Percentiles rank a stretch among this genome's conserved stretches.
These are phyloP conservation scores for Cantharellus anzutake DNA, from an alignment of 768 basidiomycete species.

Conservation along the genomic window DNA sequence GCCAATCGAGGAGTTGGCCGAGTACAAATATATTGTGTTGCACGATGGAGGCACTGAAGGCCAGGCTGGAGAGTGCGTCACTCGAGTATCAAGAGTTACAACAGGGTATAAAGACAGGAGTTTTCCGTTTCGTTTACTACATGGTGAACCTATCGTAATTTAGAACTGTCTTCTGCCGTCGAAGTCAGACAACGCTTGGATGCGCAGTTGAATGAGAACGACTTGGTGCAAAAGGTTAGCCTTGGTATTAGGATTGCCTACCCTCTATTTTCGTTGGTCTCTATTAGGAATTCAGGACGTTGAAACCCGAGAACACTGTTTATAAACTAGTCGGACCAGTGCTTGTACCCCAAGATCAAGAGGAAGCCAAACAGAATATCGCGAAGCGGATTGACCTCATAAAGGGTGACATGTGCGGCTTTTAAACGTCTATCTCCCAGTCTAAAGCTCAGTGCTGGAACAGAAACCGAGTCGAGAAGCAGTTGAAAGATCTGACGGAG, in stretches of 20 bases:
- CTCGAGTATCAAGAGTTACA: slow-evolving; percentile 70
- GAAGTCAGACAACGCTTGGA: slow-evolving; percentile 78
- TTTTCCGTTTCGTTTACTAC: neutral
- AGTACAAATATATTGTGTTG: neutral
- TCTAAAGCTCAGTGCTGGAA: slow-evolving; percentile 1
- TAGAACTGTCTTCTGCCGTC: slow-evolving; percentile 50
- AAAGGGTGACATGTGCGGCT: slow-evolving; percentile 53
- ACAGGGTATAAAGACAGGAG: slow-evolving; percentile 13
- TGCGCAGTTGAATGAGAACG: slow-evolving; percentile 79
- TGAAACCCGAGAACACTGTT: slow-evolving; percentile 59
- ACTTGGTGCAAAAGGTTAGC: slow-evolving; percentile 70
- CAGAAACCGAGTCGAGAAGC: slow-evolving; percentile 62
- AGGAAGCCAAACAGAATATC: slow-evolving; percentile 73
- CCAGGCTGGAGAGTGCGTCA: slow-evolving; percentile 40
- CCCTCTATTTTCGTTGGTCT: neutral
- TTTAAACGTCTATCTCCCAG: neutral
- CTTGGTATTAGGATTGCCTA: neutral
- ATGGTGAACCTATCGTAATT: neutral
- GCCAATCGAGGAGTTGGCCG: no score
- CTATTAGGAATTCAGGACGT: slow-evolving; percentile 58
- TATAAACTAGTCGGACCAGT: slow-evolving; percentile 89
- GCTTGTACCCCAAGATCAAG: slow-evolving; percentile 73
- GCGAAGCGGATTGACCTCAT: slow-evolving; percentile 85
- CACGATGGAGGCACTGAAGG: slow-evolving; percentile 2
- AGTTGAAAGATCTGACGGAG: slow-evolving; percentile 58